Evolutionary conservation across 1,139 yeast genomes (phyloP).

Genomic region (Suhomyces kunorum): DNA sequence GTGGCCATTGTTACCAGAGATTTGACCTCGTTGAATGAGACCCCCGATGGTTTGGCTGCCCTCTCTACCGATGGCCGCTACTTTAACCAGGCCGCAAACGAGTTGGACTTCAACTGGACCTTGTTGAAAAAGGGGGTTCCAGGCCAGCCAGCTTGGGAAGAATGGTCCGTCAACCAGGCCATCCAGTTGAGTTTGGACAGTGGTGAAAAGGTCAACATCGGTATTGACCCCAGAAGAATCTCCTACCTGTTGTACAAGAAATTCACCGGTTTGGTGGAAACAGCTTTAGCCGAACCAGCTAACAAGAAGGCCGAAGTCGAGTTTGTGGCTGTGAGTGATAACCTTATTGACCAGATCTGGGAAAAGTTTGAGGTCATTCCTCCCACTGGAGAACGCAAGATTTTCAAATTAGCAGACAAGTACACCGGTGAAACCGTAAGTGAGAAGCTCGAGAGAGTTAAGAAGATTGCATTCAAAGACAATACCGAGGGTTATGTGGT

Average conservation of each 20-base stretch:
- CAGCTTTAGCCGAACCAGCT: conserved; percentile 21
- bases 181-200: conserved; percentile 49
- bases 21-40: conserved; percentile 54
- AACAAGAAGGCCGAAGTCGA: conserved; percentile 48
- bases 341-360: conserved; percentile 83
- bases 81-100: conserved; percentile 85
- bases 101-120: conserved; percentile 86
- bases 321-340: conserved; percentile 64
- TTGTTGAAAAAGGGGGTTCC: conserved; percentile 77
- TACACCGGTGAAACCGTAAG: conserved; percentile 51
- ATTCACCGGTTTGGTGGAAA: conserved; percentile 25
- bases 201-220: conserved; percentile 44
- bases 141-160: conserved; percentile 82
- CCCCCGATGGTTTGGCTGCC: conserved; percentile 70
- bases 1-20: conserved; percentile 83
- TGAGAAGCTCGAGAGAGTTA: conserved; percentile 49
- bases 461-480: conserved; percentile 42
- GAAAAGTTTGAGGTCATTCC: conserved; percentile 51
- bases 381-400: conserved; percentile 36
- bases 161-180: conserved; percentile 75
- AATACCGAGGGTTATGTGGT: conserved; percentile 54
- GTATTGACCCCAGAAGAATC: conserved; percentile 65
- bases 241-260: conserved; percentile 44
- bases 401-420: conserved; percentile 46
- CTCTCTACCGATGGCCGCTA: conserved; percentile 95